A percentile compares a stretch with the other conserved stretches of the same genome.
Evolutionary conservation across 805 yeast genomes (phyloP).

Genomic region (Wickerhamomyces mucosus): DNA sequence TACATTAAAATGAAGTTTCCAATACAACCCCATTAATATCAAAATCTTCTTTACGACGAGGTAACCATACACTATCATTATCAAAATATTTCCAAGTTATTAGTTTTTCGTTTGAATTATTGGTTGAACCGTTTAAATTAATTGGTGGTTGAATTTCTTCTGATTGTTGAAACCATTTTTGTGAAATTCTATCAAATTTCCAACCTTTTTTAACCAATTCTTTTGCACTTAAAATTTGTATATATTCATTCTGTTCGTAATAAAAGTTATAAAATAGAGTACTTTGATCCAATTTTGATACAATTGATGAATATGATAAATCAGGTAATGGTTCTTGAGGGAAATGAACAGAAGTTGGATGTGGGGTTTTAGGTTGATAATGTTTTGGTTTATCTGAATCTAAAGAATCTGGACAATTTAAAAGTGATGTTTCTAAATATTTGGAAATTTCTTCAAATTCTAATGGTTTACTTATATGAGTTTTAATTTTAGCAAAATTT

Average conservation of each 20-base stretch:
- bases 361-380: constrained; percentile 68
- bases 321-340: constrained; percentile 67
- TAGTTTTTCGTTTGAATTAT: constrained; percentile 31
- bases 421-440: constrained; percentile 65
- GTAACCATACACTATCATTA: constrained; percentile 60
- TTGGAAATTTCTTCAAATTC: constrained; percentile 44
- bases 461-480: constrained; percentile 41
- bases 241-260: constrained; percentile 62
- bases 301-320: constrained; percentile 45
- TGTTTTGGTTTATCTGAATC: constrained; percentile 77
- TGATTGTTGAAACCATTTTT: constrained; percentile 75
- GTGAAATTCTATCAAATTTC: constrained; percentile 62
- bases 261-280: constrained; percentile 90
- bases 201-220: constrained; percentile 77
- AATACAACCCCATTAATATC: constrained; percentile 23
- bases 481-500: constrained; percentile 23
- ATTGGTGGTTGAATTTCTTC: constrained; percentile 27
- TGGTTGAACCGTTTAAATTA: constrained; percentile 19
- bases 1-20: constrained; percentile 9
- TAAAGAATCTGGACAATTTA: constrained; percentile 88
- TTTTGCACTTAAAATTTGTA: constrained; percentile 69
- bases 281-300: constrained; percentile 71
- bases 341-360: constrained; percentile 82
- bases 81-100: constrained; percentile 75
- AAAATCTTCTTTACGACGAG: constrained; percentile 51